A percentile compares a stretch with the other conserved stretches of the same genome.
Conservation (phyloP, 345 rosid genomes). For the Aethionema arabicum region DNA sequence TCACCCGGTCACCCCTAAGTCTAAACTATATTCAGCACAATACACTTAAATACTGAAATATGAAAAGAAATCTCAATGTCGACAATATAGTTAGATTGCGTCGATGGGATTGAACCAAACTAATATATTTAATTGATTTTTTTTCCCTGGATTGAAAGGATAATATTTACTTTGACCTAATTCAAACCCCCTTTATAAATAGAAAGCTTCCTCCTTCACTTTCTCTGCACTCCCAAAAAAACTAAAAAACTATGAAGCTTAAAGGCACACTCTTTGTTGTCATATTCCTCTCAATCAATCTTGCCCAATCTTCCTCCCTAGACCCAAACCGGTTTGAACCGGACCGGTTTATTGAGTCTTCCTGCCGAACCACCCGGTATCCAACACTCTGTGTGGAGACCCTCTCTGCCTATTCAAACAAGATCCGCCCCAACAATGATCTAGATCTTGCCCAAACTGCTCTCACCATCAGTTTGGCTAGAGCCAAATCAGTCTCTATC, state of each 20-base stretch:
- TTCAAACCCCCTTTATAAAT: slow-evolving; percentile 20
- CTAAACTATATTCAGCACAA: slow-evolving; percentile 6
- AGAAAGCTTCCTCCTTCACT: not conserved
- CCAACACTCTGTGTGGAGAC: slow-evolving; percentile 62
- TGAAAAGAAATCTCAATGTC: not conserved
- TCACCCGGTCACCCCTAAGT: no score
- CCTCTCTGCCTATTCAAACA: slow-evolving; percentile 59
- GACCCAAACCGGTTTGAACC: slow-evolving; percentile 15
- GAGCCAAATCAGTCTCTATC: slow-evolving; percentile 53
- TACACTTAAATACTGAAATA: slow-evolving; percentile 3
- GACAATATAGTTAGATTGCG: slow-evolving; percentile 18
- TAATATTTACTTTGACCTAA: slow-evolving; percentile 23
- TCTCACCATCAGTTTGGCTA: slow-evolving; percentile 59
- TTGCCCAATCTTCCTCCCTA: slow-evolving; percentile 26
- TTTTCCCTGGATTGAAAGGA: not conserved
- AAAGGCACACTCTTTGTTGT: slow-evolving; percentile 20
- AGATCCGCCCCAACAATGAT: slow-evolving; percentile 52
- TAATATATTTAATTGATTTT: not conserved
- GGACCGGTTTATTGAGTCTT: slow-evolving; percentile 48
- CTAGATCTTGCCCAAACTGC: slow-evolving; percentile 68
- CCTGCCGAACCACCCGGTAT: slow-evolving; percentile 72
- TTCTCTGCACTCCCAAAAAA: slow-evolving; percentile 15
- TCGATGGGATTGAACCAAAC: slow-evolving; percentile 15
- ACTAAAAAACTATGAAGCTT: slow-evolving; percentile 22
- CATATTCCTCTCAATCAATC: slow-evolving; percentile 25